Evolutionary conservation across 2,329 filamentous ascomycete genomes (phyloP).

Genomic region (Talaromyces sp.): DNA sequence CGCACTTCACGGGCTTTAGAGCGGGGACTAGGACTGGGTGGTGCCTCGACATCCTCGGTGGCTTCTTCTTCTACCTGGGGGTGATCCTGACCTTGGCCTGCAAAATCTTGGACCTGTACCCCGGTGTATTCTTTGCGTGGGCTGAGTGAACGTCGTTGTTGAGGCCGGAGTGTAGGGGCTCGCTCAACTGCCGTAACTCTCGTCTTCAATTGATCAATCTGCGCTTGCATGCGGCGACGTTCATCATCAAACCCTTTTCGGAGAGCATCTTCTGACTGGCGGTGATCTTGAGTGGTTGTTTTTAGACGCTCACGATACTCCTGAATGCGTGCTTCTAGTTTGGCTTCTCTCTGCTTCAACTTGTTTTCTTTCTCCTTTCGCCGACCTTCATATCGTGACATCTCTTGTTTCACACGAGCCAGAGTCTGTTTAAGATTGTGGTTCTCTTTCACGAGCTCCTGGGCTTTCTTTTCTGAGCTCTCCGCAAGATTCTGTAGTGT

Average conservation of each 20-base stretch:
- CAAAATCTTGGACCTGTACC: slow-evolving; percentile 32
- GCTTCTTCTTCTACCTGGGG: slow-evolving; percentile 26
- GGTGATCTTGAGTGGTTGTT: slow-evolving; percentile 37
- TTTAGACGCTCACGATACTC: slow-evolving; percentile 46
- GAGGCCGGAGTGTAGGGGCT: slow-evolving; percentile 22
- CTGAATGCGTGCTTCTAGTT: slow-evolving; percentile 42
- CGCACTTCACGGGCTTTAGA: slow-evolving; percentile 33
- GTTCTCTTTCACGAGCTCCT: slow-evolving; percentile 47
- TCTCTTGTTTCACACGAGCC: slow-evolving; percentile 25
- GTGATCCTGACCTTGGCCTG: slow-evolving; percentile 16
- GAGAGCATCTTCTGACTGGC: slow-evolving; percentile 39
- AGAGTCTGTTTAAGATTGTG: slow-evolving; percentile 26
- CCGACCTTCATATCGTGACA: slow-evolving; percentile 45
- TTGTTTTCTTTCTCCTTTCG: slow-evolving; percentile 47
- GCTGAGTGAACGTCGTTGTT: slow-evolving; percentile 28
- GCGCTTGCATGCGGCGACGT: slow-evolving; percentile 41
- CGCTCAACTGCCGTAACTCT: slow-evolving; percentile 34
- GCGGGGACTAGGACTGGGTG: slow-evolving; percentile 39
- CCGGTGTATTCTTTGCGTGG: slow-evolving; percentile 33
- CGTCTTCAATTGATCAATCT: slow-evolving; percentile 41
- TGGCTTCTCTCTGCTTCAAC: slow-evolving; percentile 44
- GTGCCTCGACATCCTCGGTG: slow-evolving; percentile 35
- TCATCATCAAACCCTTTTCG: slow-evolving; percentile 40
- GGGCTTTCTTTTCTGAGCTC: slow-evolving; percentile 45
- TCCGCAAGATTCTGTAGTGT: slow-evolving; percentile 39